Evolutionary conservation across 148 eudicot genomes (phyloP).

Genomic region (Chenopodium album): DNA sequence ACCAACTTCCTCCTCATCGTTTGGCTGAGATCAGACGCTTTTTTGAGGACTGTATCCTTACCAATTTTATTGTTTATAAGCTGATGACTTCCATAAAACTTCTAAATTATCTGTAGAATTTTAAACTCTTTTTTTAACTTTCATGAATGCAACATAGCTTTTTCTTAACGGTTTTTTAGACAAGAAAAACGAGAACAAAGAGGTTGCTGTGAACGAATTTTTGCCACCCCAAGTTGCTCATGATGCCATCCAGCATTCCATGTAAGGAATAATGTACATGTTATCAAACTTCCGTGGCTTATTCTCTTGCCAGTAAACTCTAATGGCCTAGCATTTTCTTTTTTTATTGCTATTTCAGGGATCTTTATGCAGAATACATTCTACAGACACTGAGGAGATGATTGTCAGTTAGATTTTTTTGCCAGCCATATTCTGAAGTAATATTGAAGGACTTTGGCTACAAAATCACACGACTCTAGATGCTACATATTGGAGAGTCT

Average conservation of each 20-base stretch:
- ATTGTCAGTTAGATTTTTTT: background rate
- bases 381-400: constrained; percentile 54
- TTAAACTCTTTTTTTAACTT: background rate
- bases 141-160: background rate
- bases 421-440: background rate
- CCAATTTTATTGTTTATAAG: background rate
- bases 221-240: constrained; percentile 25
- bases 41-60: constrained; percentile 86
- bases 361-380: constrained; percentile 64
- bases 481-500: background rate
- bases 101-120: background rate
- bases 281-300: background rate
- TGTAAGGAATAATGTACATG: constrained; percentile 9
- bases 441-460: constrained; percentile 9
- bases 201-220: constrained; percentile 34
- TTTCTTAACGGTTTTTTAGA: constrained; percentile 22
- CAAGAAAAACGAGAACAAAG: constrained; percentile 39
- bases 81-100: background rate
- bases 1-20: constrained; percentile 78
- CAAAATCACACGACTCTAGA: background rate
- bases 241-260: constrained; percentile 33
- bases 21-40: constrained; percentile 77
- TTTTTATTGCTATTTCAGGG: constrained; percentile 36
- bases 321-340: background rate
- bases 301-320: background rate